Evolutionary conservation across 2,329 filamentous ascomycete genomes (phyloP), one percentile per base, ranked within the genome.

Genomic region (Trichoderma asperellum): DNA sequence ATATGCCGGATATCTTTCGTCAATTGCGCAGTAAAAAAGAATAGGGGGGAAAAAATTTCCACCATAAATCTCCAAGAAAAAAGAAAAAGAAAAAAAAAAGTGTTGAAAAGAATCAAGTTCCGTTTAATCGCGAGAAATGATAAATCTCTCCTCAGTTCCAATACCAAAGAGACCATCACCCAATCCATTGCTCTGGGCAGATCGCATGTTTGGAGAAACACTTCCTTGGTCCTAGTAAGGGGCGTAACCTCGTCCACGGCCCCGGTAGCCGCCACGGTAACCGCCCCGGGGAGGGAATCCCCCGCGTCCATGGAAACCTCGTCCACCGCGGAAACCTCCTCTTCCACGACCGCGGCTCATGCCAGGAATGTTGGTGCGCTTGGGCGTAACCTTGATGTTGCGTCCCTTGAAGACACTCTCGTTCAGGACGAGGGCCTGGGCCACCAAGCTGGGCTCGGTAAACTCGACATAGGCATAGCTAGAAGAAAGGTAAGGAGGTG

Each of bases 401-500:
- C 96, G 89, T 72, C 93, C 94, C 76, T 96, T 94, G 83, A 99
- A 97, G 69, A 96, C 87, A 80, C 94, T 97, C 83, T 99, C 96
- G 80, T 99, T 98, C 69, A 99, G 85, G 52, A 98, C 94, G 71
- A 99, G 87, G 32, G 96, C 96, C 80, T 97, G 93, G 59, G 93
- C 93, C 72, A 99, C 95, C 71, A 97, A 86, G 81, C 89, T 94
- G 60, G 96, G 94, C 83, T 98, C 96, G 71, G 93, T 91, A 79
- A 99, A 99, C 82, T 99, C 96, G 76, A 99, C 96, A 82, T 99
- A 99, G 77, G 96, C 96, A 83, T 99, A 99, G 73, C 94, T 97
- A 81, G 68, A 73, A 58, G 43, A 18, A 43, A 18, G 7, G 21
- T 21, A n/a, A 34, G 47, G 24, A 14, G 18, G 11, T 18, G 18